Evolutionary conservation across 176 grass and related monocot genomes (phyloP).

Genomic region (Ensete glaucum): DNA sequence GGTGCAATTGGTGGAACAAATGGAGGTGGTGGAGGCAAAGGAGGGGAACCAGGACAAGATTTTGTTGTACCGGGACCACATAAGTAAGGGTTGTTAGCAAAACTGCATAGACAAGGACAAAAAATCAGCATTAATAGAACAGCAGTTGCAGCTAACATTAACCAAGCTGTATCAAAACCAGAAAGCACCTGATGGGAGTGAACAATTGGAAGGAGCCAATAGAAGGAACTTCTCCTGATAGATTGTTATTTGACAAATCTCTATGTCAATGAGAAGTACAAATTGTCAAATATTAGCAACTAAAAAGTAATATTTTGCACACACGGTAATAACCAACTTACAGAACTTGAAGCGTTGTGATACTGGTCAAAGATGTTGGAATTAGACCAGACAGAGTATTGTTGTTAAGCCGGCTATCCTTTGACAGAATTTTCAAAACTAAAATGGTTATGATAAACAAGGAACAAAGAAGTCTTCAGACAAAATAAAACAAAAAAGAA

Average conservation of each 20-base stretch:
- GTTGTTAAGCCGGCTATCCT: slow-evolving; percentile 17
- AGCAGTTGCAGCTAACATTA: background rate
- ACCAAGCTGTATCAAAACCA: background rate
- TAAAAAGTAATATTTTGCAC: background rate
- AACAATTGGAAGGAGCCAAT: slow-evolving; percentile 15
- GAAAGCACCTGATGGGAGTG: slow-evolving; percentile 15
- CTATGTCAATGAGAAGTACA: background rate
- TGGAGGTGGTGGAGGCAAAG: slow-evolving; percentile 67
- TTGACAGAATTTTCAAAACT: background rate
- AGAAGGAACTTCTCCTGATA: slow-evolving; percentile 19
- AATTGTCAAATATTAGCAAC: background rate
- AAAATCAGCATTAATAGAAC: background rate
- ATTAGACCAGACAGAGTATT: slow-evolving; percentile 4
- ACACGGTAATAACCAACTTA: background rate
- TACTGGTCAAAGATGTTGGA: slow-evolving; percentile 11
- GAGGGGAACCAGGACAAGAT: slow-evolving; percentile 59
- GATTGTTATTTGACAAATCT: slow-evolving; percentile 13
- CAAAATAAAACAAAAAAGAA: background rate
- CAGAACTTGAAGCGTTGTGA: slow-evolving; percentile 8
- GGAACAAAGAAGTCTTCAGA: background rate
- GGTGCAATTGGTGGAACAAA: slow-evolving; percentile 38
- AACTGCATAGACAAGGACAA: slow-evolving; percentile 43
- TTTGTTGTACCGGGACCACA: slow-evolving; percentile 57
- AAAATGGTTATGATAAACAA: background rate
- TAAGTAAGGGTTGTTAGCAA: slow-evolving; percentile 50